Evolutionary conservation across 1,139 yeast genomes (phyloP).

Genomic region (Pichia sp.): DNA sequence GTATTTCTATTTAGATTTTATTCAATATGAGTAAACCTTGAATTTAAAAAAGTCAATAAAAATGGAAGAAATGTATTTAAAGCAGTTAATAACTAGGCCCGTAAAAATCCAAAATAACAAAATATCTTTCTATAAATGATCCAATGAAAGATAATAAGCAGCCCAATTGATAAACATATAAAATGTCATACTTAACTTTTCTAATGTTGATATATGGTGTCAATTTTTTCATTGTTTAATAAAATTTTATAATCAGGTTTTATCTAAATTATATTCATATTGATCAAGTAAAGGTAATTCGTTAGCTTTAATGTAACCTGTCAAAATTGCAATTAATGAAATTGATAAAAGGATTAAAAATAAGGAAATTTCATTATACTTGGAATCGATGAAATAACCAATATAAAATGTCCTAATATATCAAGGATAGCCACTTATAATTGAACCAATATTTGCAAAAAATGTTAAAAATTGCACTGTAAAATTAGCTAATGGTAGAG

Average conservation of each 20-base stretch:
- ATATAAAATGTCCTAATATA: conserved; percentile 35
- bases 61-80: conserved; percentile 45
- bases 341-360: conserved; percentile 34
- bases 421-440: conserved; percentile 41
- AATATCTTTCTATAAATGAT: conserved; percentile 59
- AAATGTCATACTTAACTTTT: conserved; percentile 69
- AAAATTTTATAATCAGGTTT: conserved; percentile 30
- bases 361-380: conserved; percentile 31
- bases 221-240: conserved; percentile 47
- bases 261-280: conserved; percentile 42
- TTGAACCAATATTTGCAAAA: conserved; percentile 40
- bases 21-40: conserved; percentile 21
- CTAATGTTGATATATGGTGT: conserved; percentile 65
- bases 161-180: conserved; percentile 75
- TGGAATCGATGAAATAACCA: conserved; percentile 40
- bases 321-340: conserved; percentile 36
- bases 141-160: conserved; percentile 75
- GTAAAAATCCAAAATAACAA: conserved; percentile 82
- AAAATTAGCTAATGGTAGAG: conserved; percentile 37
- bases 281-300: conserved; percentile 50
- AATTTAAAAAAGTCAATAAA: conserved; percentile 17
- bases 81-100: conserved; percentile 60
- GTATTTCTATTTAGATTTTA: no score
- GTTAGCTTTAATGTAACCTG: conserved; percentile 48
- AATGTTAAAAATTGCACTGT: conserved; percentile 36